Evolutionary conservation across 2,329 filamentous ascomycete species (phyloP).

Genomic region (Elsinoe arachidis): DNA sequence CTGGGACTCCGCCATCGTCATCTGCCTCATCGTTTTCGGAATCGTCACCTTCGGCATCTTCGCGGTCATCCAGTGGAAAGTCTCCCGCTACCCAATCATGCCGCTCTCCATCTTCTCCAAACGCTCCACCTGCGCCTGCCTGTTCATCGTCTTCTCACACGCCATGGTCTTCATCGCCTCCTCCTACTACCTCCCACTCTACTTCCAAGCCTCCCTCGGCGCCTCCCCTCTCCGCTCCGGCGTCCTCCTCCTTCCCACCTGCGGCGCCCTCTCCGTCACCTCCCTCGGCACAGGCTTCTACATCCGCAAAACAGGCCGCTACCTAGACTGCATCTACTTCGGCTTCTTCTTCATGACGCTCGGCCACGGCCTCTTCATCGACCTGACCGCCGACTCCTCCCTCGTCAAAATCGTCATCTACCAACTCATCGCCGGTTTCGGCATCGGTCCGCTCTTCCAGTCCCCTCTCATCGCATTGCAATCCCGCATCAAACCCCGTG

Average conservation of each 20-base stretch:
- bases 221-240: slow-evolving; percentile 62
- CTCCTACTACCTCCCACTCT: slow-evolving; percentile 74
- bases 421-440: slow-evolving; percentile 55
- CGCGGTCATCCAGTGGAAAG: slow-evolving; percentile 60
- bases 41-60: slow-evolving; percentile 45
- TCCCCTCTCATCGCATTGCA: slow-evolving; percentile 58
- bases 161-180: slow-evolving; percentile 69
- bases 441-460: slow-evolving; percentile 60
- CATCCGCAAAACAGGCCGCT: slow-evolving; percentile 39
- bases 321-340: slow-evolving; percentile 46
- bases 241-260: slow-evolving; percentile 43
- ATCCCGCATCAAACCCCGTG: slow-evolving; percentile 47
- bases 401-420: slow-evolving; percentile 39
- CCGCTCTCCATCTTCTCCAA: slow-evolving; percentile 62
- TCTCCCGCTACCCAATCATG: slow-evolving; percentile 71
- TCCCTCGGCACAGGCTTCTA: slow-evolving; percentile 30
- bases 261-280: slow-evolving; percentile 26
- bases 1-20: slow-evolving; percentile 64
- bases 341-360: slow-evolving; percentile 31
- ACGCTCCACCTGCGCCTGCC: slow-evolving; percentile 56
- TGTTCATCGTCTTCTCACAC: slow-evolving; percentile 62
- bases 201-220: slow-evolving; percentile 69
- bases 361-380: slow-evolving; percentile 32
- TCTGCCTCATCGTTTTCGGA: slow-evolving; percentile 17
- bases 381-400: slow-evolving; percentile 27